Evolutionary conservation across 83 land plant species (phyloP).

Genomic region (Thuja plicata): DNA sequence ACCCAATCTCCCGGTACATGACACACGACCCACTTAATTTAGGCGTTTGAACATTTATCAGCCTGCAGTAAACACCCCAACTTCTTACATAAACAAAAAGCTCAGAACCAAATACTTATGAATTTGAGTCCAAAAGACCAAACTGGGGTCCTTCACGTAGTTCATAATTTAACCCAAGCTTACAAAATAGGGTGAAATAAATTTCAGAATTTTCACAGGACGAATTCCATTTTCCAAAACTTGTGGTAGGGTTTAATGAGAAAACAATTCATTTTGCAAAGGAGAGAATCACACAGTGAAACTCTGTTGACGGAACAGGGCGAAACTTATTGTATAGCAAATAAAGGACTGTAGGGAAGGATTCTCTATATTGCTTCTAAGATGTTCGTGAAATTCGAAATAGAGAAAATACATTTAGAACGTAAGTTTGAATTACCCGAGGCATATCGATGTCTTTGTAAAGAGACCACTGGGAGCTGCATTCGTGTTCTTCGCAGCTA

Average conservation of each 20-base stretch:
- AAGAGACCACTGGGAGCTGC: constrained; percentile 64
- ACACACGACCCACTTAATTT: no score
- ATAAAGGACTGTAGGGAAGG: background rate
- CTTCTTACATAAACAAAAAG: no score
- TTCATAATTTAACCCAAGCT: no score
- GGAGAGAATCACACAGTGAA: background rate
- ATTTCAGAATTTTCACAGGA: no score
- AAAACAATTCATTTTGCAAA: background rate
- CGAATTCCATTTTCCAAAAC: no score
- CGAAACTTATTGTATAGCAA: background rate
- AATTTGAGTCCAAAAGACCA: no score
- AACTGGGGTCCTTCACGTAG: no score
- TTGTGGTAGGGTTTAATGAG: background rate
- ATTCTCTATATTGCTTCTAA: background rate
- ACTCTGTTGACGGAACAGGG: background rate
- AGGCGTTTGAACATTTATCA: no score
- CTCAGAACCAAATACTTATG: no score
- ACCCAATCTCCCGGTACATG: no score
- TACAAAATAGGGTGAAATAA: no score
- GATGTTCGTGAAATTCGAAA: background rate
- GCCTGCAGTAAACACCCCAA: no score
- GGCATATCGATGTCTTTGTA: constrained; percentile 66
- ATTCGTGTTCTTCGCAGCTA: constrained; percentile 76
- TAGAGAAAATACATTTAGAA: background rate
- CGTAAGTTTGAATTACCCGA: constrained; percentile 27